These are phyloP conservation scores for Uncinocarpus reesii DNA, from an alignment of 2,329 filamentous ascomycete genomes.

Conservation along the genomic window DNA sequence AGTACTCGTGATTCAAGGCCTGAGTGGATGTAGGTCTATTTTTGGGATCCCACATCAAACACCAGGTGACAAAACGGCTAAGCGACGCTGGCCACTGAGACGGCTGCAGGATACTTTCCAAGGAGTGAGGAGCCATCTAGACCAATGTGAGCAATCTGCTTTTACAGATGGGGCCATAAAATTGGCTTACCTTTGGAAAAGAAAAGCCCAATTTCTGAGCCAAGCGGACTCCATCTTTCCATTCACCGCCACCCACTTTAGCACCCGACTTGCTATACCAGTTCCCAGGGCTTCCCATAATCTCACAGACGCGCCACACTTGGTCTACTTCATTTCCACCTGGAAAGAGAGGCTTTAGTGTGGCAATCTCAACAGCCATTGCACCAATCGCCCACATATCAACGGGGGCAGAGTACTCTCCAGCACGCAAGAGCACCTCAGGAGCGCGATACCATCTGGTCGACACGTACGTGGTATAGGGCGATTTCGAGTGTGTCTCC, in stretches of 20 bases:
- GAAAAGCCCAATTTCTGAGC: conserved; percentile 96
- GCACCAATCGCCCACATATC: conserved; percentile 98
- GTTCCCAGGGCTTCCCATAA: conserved; percentile 96
- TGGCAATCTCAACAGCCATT: conserved; percentile 97
- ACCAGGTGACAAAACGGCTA: conserved; percentile 93
- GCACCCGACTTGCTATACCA: conserved; percentile 85
- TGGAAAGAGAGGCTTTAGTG: conserved; percentile 89
- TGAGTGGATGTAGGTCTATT: conserved; percentile 81
- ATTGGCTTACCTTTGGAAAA: conserved; percentile 61
- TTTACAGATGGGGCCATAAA: neutral
- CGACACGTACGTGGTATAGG: conserved; percentile 97
- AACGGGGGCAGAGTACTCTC: conserved; percentile 93
- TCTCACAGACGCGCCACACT: conserved; percentile 96
- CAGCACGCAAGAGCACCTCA: conserved; percentile 83
- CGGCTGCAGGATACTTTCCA: conserved; percentile 83
- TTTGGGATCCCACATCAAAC: conserved; percentile 97
- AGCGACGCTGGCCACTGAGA: conserved; percentile 87
- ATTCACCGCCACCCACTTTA: conserved; percentile 87
- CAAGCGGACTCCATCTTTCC: conserved; percentile 85
- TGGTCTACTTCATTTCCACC: conserved; percentile 98
- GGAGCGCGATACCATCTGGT: conserved; percentile 93
- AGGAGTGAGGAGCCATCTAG: conserved; percentile 90
- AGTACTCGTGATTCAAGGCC: conserved; percentile 92
- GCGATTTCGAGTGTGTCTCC: conserved; percentile 90
- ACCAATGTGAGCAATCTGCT: neutral